Evolutionary conservation across 805 yeast genomes (phyloP).

Genomic region (Suhomyces sp.): DNA sequence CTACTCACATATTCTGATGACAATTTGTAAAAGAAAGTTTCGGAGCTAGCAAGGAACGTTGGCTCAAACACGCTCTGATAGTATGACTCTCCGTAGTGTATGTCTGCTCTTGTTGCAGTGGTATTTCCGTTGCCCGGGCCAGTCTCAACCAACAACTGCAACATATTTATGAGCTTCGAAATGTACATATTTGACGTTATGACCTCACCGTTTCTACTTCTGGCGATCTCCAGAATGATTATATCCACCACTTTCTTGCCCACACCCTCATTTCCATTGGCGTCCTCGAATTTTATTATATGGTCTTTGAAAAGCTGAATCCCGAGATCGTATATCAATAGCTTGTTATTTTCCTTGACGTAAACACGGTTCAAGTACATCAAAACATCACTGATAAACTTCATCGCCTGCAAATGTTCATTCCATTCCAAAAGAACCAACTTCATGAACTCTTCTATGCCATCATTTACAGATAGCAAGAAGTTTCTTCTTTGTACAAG

Average conservation of each 20-base stretch:
- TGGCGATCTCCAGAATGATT: slow-evolving; percentile 53
- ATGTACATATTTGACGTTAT: slow-evolving; percentile 52
- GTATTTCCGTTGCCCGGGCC: slow-evolving; percentile 5
- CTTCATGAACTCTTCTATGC: slow-evolving; percentile 33
- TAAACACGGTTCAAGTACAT: slow-evolving; percentile 87
- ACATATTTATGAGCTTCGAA: slow-evolving; percentile 63
- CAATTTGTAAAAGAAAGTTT: slow-evolving; percentile 49
- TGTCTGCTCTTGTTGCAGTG: slow-evolving; percentile 16
- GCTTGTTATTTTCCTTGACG: slow-evolving; percentile 63
- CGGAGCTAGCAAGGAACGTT: slow-evolving; percentile 51
- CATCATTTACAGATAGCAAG: slow-evolving; percentile 17
- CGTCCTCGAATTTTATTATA: slow-evolving; percentile 49
- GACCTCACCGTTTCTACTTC: slow-evolving; percentile 52
- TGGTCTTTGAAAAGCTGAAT: slow-evolving; percentile 61
- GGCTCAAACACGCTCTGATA: slow-evolving; percentile 70
- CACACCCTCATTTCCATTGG: slow-evolving; percentile 29
- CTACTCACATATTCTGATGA: slow-evolving; percentile 42
- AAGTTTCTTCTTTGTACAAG: slow-evolving; percentile 25
- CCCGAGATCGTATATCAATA: slow-evolving; percentile 71
- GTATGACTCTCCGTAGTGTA: slow-evolving; percentile 51
- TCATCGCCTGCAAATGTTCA: slow-evolving; percentile 67
- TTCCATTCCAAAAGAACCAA: slow-evolving; percentile 55
- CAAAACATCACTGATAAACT: slow-evolving; percentile 77
- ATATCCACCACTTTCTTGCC: slow-evolving; percentile 49
- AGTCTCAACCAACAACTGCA: slow-evolving; percentile 57